Evolutionary conservation across 352 stramenopile species (phyloP).

Genomic region (Globisporangium abappressorium): DNA sequence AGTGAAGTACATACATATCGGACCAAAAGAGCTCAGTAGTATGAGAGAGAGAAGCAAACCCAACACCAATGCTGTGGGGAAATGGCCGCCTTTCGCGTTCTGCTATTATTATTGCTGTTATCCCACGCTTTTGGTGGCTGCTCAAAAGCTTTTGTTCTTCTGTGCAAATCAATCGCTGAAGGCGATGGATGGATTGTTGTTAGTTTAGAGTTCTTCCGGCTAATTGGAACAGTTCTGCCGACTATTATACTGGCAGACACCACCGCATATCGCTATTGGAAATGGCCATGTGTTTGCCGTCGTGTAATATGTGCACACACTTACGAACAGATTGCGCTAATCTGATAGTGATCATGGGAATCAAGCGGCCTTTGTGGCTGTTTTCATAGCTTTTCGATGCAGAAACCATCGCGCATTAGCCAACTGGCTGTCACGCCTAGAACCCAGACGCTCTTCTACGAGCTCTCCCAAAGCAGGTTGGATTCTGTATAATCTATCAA

Average conservation of each 20-base stretch:
- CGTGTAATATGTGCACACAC: background rate
- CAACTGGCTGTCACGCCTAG: background rate
- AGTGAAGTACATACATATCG: too few relatives aligned
- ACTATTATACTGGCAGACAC: too few relatives aligned
- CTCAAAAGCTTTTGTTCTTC: too few relatives aligned
- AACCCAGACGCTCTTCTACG: background rate
- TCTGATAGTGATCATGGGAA: background rate
- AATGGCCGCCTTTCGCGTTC: too few relatives aligned
- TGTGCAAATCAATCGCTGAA: background rate
- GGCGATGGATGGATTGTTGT: background rate
- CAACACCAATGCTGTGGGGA: too few relatives aligned
- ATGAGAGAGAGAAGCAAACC: too few relatives aligned
- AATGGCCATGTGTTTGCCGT: background rate
- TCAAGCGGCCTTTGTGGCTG: background rate
- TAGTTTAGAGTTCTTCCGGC: background rate
- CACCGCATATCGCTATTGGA: background rate
- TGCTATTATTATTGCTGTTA: too few relatives aligned
- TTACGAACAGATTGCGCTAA: background rate
- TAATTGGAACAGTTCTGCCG: too few relatives aligned
- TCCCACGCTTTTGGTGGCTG: too few relatives aligned
- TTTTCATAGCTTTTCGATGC: background rate
- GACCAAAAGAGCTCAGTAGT: too few relatives aligned
- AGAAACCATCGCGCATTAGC: constrained; percentile 3
- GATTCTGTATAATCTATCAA: background rate
- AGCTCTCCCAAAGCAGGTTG: background rate